Evolutionary conservation across 108 stramenopile species (phyloP), one percentile per base, ranked within the genome.

Genomic region (Asterionellopsis glacialis): DNA sequence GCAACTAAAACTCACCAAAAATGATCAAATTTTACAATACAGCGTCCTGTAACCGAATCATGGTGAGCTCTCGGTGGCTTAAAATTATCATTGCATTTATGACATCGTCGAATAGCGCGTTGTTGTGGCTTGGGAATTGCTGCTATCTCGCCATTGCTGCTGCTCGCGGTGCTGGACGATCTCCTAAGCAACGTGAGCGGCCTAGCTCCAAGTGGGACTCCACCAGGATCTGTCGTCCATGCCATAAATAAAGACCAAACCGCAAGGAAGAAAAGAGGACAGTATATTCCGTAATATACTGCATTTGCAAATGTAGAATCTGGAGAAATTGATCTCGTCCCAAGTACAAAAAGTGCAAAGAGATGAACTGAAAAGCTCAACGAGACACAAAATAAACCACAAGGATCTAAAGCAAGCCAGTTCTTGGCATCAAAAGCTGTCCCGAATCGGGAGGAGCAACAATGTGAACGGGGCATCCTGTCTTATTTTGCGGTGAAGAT

Each of bases 51-150:
- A 18, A 93, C 92, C 9, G 73, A 75, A 63, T 93, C 92, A 69
- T 93, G 92, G 69, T 93, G 92, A 16, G 92, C 88, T 33, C 92
- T 65, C 1, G 64, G 57, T 12, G 92, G 88, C 67, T 93, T 93
- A 67, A 70, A 88, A 61, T 86, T 88, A 61, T 85, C 84, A 53
- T 80, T 73, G 66, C 91, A 88, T 51, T 90, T 84, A 38, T 76
- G 73, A 61, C 88, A 93, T 41, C 87, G 54, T 63, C 84, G 74
- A 10, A 87, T 42, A 5, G 81, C 79, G 52, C 85, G 60, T 52
- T 64, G 45, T 21, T 28, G 56, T 27, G 9, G 53, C 25, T 4
- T 25, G 22, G 45, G 19, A 5, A 16, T 15, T 1, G 16, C 3
- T 19, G n/a, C 38, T 16, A 18, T 43, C 27, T 16, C 54, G 18